Evolutionary conservation across 148 eudicot genomes (phyloP).

Genomic region (Camellia sinensis): DNA sequence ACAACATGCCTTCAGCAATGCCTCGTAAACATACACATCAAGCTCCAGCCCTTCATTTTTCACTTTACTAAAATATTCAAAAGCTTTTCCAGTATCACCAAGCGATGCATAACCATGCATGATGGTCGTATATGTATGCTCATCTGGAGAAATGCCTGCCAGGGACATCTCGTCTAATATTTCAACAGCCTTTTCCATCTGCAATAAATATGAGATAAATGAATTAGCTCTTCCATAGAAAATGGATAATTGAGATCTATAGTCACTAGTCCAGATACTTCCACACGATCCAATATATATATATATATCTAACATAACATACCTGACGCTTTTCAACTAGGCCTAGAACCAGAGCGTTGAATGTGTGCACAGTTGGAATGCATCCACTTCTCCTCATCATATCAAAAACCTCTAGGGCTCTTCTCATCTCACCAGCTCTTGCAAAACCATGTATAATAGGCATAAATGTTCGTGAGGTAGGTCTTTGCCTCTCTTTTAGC

Average conservation of each 20-base stretch:
- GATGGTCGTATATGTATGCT: conserved; percentile 81
- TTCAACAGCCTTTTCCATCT: conserved; percentile 85
- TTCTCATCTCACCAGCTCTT: conserved; percentile 71
- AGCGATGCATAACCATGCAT: conserved; percentile 97
- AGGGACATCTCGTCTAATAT: conserved; percentile 77
- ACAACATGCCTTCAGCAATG: conserved; percentile 96
- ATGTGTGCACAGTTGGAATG: conserved; percentile 78
- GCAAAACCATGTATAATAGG: conserved; percentile 91
- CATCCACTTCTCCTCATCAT: conserved; percentile 96
- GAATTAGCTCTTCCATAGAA: background rate
- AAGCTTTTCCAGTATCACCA: conserved; percentile 97
- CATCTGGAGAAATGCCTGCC: conserved; percentile 70
- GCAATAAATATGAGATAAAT: conserved; percentile 13
- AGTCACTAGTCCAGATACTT: conserved; percentile 1
- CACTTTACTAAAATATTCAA: conserved; percentile 77
- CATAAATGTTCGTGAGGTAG: conserved; percentile 80
- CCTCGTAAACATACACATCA: conserved; percentile 84
- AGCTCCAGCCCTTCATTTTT: conserved; percentile 86
- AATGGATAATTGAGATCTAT: background rate
- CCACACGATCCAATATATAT: background rate
- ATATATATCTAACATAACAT: conserved; percentile 14
- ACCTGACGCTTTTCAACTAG: conserved; percentile 94
- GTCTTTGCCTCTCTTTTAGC: conserved; percentile 69
- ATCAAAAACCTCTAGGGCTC: conserved; percentile 80
- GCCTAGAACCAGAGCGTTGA: conserved; percentile 76